Base-by-base conservation (phyloP, 2,329 filamentous ascomycete species). In the Phialophora chinensis region DNA sequence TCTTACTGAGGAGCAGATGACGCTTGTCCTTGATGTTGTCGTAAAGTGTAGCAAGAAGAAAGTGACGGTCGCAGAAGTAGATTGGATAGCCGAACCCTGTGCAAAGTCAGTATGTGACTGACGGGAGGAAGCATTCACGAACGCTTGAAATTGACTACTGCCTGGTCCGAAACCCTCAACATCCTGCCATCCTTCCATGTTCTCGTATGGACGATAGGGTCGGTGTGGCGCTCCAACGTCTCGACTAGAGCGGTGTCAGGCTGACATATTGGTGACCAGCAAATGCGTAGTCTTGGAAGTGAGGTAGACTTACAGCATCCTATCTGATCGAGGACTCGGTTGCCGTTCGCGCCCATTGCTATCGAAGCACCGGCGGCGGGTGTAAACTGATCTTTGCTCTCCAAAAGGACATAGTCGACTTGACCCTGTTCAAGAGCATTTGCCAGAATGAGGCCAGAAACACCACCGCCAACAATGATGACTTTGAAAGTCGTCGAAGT, bases 51-150 rank as follows among this genome's bases (percentile, higher is more conserved):
- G 71, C 52, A 1, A 77, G 66, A 3, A 75, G 42, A 62, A 69
- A 66, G n/a, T 70, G 69, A 5, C 74, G 69, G 23, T 75, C 72
- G 14, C 75, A 49, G 42, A 74, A 74, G 12, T 72, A 35, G 7
- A 63, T 2, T 2, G 70, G 65, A 61, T 75, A 75, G 1, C 72
- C 73, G 20, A 23, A 14, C 12, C 65, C 63, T 31, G 14, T 20
- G 31, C 8, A 17, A 12, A 11, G 53, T 56, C n/a, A 56, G 53
- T 20, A 10, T 20, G 31, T 4, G n/a, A 14, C 17, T 12, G 27
- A n/a, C 29, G n/a, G 27, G 2, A 31, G 27, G 29, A 10, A 12
- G 27, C n/a, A 56, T 56, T 11, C 29, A 33, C 53, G 10, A 33
- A 56, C 53, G 27, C 31, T 56, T 56, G 20, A 38, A 17, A 56